Conservation (phyloP, 2,329 filamentous ascomycete genomes). For the Penicillium sp. region DNA sequence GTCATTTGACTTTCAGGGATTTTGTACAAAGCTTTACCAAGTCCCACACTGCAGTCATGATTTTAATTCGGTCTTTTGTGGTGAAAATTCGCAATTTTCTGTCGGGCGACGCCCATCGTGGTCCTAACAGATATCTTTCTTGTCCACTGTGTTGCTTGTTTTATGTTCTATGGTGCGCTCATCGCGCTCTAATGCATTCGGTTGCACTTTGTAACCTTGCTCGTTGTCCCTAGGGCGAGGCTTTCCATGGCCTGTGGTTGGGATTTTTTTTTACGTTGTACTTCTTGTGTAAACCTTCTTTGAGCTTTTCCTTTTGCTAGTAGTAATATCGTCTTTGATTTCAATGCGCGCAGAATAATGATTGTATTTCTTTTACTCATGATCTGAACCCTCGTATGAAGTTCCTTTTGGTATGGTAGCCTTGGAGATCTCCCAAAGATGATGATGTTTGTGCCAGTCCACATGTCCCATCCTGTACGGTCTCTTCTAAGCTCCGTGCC, state of each 20-base stretch:
- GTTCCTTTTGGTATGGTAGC: too few relatives aligned
- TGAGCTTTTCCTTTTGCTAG: conserved; percentile 18
- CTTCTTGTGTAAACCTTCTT: conserved; percentile 29
- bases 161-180: conserved; percentile 20
- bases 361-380: conserved; percentile 5
- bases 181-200: conserved; percentile 24
- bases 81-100: conserved; percentile 31
- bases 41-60: conserved; percentile 40
- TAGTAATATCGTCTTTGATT: conserved; percentile 8
- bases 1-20: conserved; percentile 25
- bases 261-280: conserved; percentile 9
- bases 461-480: too few relatives aligned
- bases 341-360: conserved; percentile 6
- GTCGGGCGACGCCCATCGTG: conserved; percentile 19
- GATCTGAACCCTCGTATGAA: too few relatives aligned
- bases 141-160: conserved; percentile 14
- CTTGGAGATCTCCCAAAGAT: not conserved
- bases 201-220: conserved; percentile 18
- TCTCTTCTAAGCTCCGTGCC: too few relatives aligned
- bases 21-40: conserved; percentile 42
- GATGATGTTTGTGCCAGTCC: not conserved
- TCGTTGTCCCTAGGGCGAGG: conserved; percentile 5
- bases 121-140: conserved; percentile 26
- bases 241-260: not conserved
- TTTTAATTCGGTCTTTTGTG: conserved; percentile 44